Base-by-base conservation (phyloP, 805 yeast genomes). In the Starmerella tilneyi region DNA sequence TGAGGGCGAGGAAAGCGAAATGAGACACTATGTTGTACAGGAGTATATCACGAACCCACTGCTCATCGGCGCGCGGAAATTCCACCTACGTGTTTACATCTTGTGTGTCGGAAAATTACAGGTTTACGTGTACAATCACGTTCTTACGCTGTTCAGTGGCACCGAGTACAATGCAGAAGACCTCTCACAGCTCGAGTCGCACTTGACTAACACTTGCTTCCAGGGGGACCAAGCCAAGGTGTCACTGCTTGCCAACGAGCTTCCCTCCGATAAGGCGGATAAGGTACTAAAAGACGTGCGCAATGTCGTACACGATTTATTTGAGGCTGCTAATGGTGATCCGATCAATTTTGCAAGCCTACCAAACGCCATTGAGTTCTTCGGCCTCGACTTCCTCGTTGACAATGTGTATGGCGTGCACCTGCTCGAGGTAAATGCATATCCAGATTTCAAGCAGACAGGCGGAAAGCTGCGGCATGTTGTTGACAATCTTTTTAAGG, bases 391-490 rank as follows among this genome's bases (percentile, higher is more conserved):
- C 61, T 88, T 86, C 61, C 63, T 92, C 44, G 82, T 92, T 15
- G 79, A 77, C 54, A 66, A 74, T 24, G 45, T 49, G 26, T 59
- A 62, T 19, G 60, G 70, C 12, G 89, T 82, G 3, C 70, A 69
- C 36, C 59, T 92, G 22, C 64, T 89, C 33, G 97, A 92, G 62
- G 84, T 86, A 36, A 92, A 92, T 58, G 80, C 97, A 13, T 92
- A 81, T 59, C 98, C 98, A 1, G 98, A 92, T 60, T 92, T 92
- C 66, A 86, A 85, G 58, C 98, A 92, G 64, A 92, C 97, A 0
- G 98, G 98, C 15, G 74, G 67, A 13, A 81, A 73, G 7, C 67
- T 89, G 55, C 82, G 81, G 57, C 67, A 55, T 2, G 57, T 85
- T 19, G 82, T 92, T 24, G 70, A 71, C 51, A 81, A 73, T 28